Evolutionary conservation across 768 basidiomycete species (phyloP), one percentile per base, ranked within the genome.

Genomic region (Leccinum ochraceum): DNA sequence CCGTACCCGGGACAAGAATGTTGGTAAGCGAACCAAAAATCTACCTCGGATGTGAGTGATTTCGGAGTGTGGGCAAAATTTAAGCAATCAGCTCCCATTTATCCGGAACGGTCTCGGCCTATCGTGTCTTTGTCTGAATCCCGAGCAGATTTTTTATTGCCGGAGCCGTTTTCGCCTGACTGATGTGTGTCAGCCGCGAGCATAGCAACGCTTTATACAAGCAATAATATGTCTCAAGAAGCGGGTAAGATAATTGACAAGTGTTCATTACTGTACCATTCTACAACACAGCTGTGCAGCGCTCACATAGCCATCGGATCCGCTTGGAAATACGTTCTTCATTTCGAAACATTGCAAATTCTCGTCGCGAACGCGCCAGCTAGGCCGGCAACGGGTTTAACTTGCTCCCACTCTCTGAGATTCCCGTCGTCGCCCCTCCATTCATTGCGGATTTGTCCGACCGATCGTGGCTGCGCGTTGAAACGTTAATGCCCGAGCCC

Each of bases 351-450:
- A 46, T 20, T 20, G 4, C 14, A 51, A 63, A 54, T 63, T 16
- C 11, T 16, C 16, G 49, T 50, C 49, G 26, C n/a, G 26, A 51
- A n/a, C 49, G 24, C 24, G 16, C 3, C 2, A 5, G 22, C 4
- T 17, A 39, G 13, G 44, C 26, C 1, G 17, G 4, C 49, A 34
- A 10, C 20, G 48, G 32, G 26, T 13, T 26, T 13, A 37, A 37
- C 14, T 13, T 44, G 86, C 85, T 34, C 34, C 13, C 85, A 86
- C 63, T 86, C 85, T 54, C 79, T 72, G 55, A 86, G 69, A 50
- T 77, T 77, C 1, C 81, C 84, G 61, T 87, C 85, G 7, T 77
- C 75, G 2, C 83, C 84, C 59, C 83, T 76, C 82, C 83, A 85
- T 3, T 83, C 82, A 85, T 3, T 83, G 73, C 0, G 82, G 81